Evolutionary conservation across 257 asterid species (phyloP), one percentile per base, ranked within the genome.

Genomic region (Petunia secreta): DNA sequence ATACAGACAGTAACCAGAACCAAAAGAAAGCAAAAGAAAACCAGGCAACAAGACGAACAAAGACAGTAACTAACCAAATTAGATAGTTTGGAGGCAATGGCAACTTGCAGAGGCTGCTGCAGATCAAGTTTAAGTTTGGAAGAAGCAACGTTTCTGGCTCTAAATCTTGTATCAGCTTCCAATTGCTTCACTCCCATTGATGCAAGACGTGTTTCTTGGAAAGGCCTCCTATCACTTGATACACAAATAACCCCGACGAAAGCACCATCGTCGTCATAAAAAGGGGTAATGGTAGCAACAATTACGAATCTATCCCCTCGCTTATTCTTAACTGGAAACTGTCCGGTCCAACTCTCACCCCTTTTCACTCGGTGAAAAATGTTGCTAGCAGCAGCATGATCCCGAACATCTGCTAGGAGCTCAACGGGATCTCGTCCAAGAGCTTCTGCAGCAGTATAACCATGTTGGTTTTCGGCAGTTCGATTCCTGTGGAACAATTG

Each of bases 311-410:
- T 87, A 9, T 85, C 90, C 38, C 97, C 97, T 37, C 50, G 85
- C 90, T 88, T 93, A 71, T 85, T 88, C 80, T 81, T 92, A 43
- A 90, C 88, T 25, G 99, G 97, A 84, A 91, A 91, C 81, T 87
- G 89, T 43, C 99, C 98, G 0, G 93, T 93, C 98, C 99, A 93
- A 80, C 84, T 86, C 82, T 95, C 93, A 34, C 97, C 98, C 87
- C 69, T 82, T 6, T 62, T 48, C 44, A 90, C 94, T 38, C 91
- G 91, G 5, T 69, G 48, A 48, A 93, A 76, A 80, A 93, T 91
- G 83, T 89, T 85, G 69, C 39, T 75, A 76, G 92, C 97, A 13
- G 77, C 81, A 16, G 66, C 77, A 64, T 52, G 77, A 82, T 95
- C 91, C 69, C 34, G 83, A 59, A 87, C 63, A 75, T 91, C 96